These are phyloP conservation scores for Neospora caninum DNA, from an alignment of 169 alveolate species.

Conservation along the genomic window DNA sequence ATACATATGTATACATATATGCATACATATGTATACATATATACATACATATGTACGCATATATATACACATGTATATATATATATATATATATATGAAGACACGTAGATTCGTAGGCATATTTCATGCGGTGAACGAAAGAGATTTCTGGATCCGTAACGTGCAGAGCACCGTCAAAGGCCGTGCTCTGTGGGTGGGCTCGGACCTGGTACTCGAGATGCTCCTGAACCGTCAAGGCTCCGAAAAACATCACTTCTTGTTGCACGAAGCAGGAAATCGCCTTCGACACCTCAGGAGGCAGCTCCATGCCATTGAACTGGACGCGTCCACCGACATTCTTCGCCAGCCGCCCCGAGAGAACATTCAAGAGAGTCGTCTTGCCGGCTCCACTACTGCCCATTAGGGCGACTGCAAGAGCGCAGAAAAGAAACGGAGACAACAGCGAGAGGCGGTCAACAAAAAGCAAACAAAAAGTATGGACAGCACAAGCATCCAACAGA, in stretches of 20 bases:
- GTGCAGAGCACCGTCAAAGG: too few relatives aligned
- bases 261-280: constrained; percentile 82
- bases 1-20: too few relatives aligned
- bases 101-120: too few relatives aligned
- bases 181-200: background rate
- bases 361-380: constrained; percentile 81
- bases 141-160: too few relatives aligned
- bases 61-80: too few relatives aligned
- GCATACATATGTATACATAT: too few relatives aligned
- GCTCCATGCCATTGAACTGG: constrained; percentile 65
- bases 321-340: constrained; percentile 68
- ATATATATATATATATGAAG: too few relatives aligned
- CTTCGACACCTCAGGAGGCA: constrained; percentile 69
- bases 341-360: constrained; percentile 64
- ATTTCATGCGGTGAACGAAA: too few relatives aligned
- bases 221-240: constrained; percentile 82
- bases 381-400: constrained; percentile 91
- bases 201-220: constrained; percentile 66
- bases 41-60: too few relatives aligned
- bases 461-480: background rate
- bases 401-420: constrained; percentile 74
- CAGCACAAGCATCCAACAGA: background rate
- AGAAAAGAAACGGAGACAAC: background rate
- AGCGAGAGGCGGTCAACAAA: too few relatives aligned
- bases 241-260: constrained; percentile 86